A percentile compares a stretch with the other conserved stretches of the same genome.
These are phyloP conservation scores for Tricholoma bakamatsutake DNA, from an alignment of 768 basidiomycete species.

Conservation along the genomic window DNA sequence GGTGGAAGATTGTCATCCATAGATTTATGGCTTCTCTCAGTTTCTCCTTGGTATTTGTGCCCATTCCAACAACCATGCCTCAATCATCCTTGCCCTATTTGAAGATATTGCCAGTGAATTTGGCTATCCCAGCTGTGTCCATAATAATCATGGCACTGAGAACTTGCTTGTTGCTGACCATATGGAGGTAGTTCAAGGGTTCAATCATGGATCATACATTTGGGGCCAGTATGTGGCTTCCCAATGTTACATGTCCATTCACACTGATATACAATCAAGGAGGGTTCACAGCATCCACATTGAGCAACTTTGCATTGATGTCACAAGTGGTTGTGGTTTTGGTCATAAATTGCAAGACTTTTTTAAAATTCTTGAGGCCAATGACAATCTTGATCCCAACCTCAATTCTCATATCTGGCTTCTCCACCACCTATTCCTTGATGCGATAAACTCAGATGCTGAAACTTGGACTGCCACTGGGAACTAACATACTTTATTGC, in stretches of 20 bases:
- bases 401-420: slow-evolving; percentile 32
- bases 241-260: not conserved
- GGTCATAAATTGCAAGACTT: slow-evolving; percentile 34
- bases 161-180: slow-evolving; percentile 25
- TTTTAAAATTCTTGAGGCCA: slow-evolving; percentile 27
- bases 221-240: slow-evolving; percentile 25
- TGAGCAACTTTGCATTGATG: slow-evolving; percentile 33
- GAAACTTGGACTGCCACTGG: slow-evolving; percentile 25
- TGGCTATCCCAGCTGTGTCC: slow-evolving; percentile 27
- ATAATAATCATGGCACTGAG: slow-evolving; percentile 29
- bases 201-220: slow-evolving; percentile 27
- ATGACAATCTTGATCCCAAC: slow-evolving; percentile 20
- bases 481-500: slow-evolving; percentile 27
- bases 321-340: slow-evolving; percentile 25
- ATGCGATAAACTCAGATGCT: slow-evolving; percentile 24
- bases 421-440: slow-evolving; percentile 32
- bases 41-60: slow-evolving; percentile 29
- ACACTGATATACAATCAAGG: slow-evolving; percentile 13
- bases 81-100: slow-evolving; percentile 35
- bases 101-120: slow-evolving; percentile 10
- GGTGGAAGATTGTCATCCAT: slow-evolving; percentile 26
- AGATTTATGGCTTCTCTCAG: slow-evolving; percentile 21
- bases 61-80: slow-evolving; percentile 33
- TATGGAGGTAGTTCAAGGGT: slow-evolving; percentile 23
- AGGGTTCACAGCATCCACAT: slow-evolving; percentile 36